Evolutionary conservation across 345 rosid species (phyloP).

Genomic region (Hibiscus syriacus): DNA sequence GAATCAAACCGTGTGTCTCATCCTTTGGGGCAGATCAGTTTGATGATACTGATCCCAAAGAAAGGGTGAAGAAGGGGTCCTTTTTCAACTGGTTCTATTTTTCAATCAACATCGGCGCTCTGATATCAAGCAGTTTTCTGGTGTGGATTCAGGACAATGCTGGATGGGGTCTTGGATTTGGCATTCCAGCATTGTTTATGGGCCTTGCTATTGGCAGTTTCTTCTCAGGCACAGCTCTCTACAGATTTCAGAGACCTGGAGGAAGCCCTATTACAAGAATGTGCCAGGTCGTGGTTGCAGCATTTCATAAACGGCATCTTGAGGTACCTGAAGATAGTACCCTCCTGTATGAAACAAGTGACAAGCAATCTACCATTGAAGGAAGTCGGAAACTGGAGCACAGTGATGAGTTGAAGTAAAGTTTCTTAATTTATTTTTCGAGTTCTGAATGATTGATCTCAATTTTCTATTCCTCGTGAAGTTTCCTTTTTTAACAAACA

Average conservation of each 20-base stretch:
- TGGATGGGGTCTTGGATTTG: constrained; percentile 95
- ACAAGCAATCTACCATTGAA: constrained; percentile 54
- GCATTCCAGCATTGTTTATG: constrained; percentile 89
- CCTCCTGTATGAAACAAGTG: constrained; percentile 67
- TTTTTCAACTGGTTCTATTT: constrained; percentile 96
- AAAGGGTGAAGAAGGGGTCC: constrained; percentile 76
- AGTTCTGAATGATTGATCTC: constrained; percentile 1
- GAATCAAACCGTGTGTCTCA: constrained; percentile 83
- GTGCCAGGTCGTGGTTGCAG: constrained; percentile 77
- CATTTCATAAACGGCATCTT: constrained; percentile 55
- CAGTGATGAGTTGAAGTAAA: constrained; percentile 57
- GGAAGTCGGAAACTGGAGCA: constrained; percentile 78
- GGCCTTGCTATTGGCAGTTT: constrained; percentile 76
- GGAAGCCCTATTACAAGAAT: constrained; percentile 89
- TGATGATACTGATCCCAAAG: constrained; percentile 75
- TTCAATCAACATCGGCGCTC: constrained; percentile 86
- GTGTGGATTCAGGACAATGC: constrained; percentile 91
- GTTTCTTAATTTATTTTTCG: not conserved
- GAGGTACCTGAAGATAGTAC: constrained; percentile 50
- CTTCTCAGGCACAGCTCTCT: constrained; percentile 81
- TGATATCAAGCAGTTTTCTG: constrained; percentile 70
- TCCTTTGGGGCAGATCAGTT: constrained; percentile 96
- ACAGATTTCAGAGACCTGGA: constrained; percentile 82
- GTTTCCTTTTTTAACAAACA: not conserved
- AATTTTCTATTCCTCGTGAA: no score